Evolutionary conservation across 208 protist species (phyloP).

Genomic region (Leishmania martiniquensis): DNA sequence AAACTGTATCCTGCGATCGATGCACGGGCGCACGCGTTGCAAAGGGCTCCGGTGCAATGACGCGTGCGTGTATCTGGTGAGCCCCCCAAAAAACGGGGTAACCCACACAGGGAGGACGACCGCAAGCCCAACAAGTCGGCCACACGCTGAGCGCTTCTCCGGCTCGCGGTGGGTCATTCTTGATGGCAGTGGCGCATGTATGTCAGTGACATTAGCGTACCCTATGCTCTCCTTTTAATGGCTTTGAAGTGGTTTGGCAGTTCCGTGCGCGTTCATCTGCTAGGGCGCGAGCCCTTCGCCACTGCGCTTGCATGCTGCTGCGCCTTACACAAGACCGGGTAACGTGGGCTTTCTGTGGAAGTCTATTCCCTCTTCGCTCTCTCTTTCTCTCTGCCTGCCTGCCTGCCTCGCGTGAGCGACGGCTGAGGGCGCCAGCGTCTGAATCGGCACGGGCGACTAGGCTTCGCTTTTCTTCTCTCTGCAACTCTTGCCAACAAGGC

Average conservation of each 20-base stretch:
- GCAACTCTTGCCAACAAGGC: not conserved
- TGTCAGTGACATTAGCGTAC: not conserved
- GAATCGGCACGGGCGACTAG: not conserved
- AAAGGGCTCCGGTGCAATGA: not conserved
- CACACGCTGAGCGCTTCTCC: not conserved
- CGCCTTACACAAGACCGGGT: not conserved
- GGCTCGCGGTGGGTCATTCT: not conserved
- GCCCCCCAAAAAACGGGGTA: not conserved
- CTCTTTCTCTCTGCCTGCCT: not conserved
- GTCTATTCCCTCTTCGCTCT: not conserved
- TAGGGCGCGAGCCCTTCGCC: not conserved
- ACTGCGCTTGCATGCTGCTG: not conserved
- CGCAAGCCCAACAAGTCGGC: not conserved
- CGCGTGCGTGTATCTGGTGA: not conserved
- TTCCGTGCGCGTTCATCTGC: not conserved
- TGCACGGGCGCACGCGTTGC: not conserved
- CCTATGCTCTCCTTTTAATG: not conserved
- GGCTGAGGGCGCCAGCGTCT: not conserved
- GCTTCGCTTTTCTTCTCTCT: not conserved
- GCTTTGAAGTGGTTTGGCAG: not conserved
- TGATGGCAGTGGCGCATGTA: not conserved
- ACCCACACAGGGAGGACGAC: not conserved
- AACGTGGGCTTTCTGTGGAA: not conserved
- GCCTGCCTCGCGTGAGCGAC: not conserved
- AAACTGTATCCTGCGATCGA: not conserved